Evolutionary conservation across 352 stramenopile species (phyloP).

Genomic region (Phytophthora agathidicida): DNA sequence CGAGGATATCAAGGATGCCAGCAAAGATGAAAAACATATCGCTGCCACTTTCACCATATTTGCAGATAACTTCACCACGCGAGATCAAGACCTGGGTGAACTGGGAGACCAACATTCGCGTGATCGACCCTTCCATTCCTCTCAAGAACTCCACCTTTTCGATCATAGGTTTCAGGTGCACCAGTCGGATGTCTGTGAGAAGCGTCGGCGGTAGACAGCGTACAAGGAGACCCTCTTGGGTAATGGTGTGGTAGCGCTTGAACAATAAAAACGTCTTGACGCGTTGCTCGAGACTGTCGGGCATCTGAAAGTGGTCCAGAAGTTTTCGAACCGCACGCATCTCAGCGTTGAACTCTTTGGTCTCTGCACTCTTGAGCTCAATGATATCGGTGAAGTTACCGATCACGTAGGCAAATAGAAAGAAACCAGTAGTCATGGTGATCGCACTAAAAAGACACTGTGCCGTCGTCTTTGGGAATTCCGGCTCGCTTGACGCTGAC

Average conservation of each 20-base stretch:
- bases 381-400: constrained; percentile 75
- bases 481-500: constrained; percentile 56
- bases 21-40: constrained; percentile 85
- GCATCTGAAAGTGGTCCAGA: constrained; percentile 60
- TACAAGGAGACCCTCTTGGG: constrained; percentile 64
- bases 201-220: constrained; percentile 68
- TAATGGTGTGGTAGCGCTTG: constrained; percentile 73
- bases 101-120: constrained; percentile 70
- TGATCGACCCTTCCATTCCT: constrained; percentile 62
- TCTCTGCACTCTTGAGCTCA: constrained; percentile 62
- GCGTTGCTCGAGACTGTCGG: constrained; percentile 41
- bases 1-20: constrained; percentile 47
- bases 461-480: constrained; percentile 51
- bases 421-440: constrained; percentile 74
- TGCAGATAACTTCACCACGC: constrained; percentile 62
- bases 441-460: constrained; percentile 61
- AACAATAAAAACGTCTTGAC: constrained; percentile 77
- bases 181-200: constrained; percentile 69
- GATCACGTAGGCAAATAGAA: constrained; percentile 79
- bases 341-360: constrained; percentile 66
- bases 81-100: constrained; percentile 68
- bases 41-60: constrained; percentile 54
- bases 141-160: constrained; percentile 70
- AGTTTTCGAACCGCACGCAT: constrained; percentile 64
- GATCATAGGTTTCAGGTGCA: constrained; percentile 75